Evolutionary conservation across 768 basidiomycete species (phyloP), one percentile per base, ranked within the genome.

Genomic region (Auriscalpium microsporum): DNA sequence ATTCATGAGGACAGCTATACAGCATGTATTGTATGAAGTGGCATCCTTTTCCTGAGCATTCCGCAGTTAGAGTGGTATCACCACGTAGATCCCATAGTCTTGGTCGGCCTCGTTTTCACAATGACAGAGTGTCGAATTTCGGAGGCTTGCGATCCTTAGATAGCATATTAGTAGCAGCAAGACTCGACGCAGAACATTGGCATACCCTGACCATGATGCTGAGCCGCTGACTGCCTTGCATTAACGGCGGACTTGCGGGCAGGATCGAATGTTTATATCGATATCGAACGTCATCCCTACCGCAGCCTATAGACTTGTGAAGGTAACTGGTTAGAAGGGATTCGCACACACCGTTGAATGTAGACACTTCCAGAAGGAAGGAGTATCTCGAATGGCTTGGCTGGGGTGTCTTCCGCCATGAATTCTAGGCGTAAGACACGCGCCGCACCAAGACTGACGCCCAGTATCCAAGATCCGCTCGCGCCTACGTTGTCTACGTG

Each of bases 351-450:
- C 92, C 75, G 78, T 72, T 94, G 93, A 14, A 94, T 65, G 69
- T 95, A 94, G n/a, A 90, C 81, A 58, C 87, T 88, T 5, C 93
- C 93, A 46, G 87, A 86, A n/a, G 82, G 82, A 45, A 95, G 73
- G n/a, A 72, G 56, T 16, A 90, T 64, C 16, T 87, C 80, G 64
- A 84, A 81, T 9, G 69, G 19, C 14, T 37, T 69, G 38, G 74
- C 71, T 7, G 57, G 52, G 14, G 68, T 58, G 40, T 69, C 66
- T 36, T 67, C 56, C 36, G 68, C 58, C 23, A 64, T 64, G 33
- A 61, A 64, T 60, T 82, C 79, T 69, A 94, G 74, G 53, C 81
- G 76, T 56, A 94, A 66, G 38, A 79, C 68, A 53, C 91, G 74
- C 50, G 81, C 75, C 10, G 80, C 79, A 23, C 92, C 92, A 46